Base-by-base conservation (phyloP, 2,329 filamentous ascomycete species). In the Cladosporium sp. region DNA sequence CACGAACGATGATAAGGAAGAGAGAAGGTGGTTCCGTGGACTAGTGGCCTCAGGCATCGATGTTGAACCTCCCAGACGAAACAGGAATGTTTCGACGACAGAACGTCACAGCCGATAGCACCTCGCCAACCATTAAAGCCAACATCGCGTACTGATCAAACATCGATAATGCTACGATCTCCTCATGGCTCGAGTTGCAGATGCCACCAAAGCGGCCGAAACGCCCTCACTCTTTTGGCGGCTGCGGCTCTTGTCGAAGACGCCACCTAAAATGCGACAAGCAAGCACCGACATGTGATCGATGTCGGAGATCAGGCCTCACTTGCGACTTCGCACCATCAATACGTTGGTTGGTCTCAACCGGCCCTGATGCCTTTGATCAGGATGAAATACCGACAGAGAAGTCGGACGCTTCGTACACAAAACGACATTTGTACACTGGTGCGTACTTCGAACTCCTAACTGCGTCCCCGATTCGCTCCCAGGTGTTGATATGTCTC, bases 201-300 rank as follows among this genome's bases (percentile, higher is more conserved):
- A 33, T 33, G 32, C 32, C 5, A 13, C 11, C 11, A 12, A 15
- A 13, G 32, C 6, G 32, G 32, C 32, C 32, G 13, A 19, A 25
- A 20, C 38, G 38, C n/a, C 13, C 38, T 7, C 65, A 68, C 53
- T 55, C 59, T 2, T 52, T 68, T 12, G 66, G 65, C 33, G 66
- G 62, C 13, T 69, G 67, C 50, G 60, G 53, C 38, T 67, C 62
- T 12, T 69, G 66, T 50, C 61, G 66, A 22, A 60, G 61, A 16
- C 62, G 65, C 27, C 65, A 68, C 54, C 59, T 67, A 27, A 68
- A 67, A 57, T 69, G 67, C 47, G 67, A 69, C 40, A 65, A 68
- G 43, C 61, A 58, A 49, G 58, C 59, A 30, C 66, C 67, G 19
- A 51, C 54, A 3, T 69, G 67, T 49, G 54, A 59, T 13, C 67